Base-by-base conservation (phyloP, 345 rosid species). In the Bruguiera parviflora region DNA sequence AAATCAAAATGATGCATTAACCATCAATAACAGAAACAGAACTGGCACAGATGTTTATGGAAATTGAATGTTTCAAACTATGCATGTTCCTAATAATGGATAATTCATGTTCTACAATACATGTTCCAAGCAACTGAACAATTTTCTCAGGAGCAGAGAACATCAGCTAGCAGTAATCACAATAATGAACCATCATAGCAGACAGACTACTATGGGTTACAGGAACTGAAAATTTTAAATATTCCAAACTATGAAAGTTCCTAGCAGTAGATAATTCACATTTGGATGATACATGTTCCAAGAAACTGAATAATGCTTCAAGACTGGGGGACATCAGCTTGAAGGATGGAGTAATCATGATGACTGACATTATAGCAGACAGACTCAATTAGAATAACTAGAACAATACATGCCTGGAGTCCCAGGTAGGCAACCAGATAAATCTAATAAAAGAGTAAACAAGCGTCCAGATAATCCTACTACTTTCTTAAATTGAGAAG, bases 1-100 rank as follows among this genome's bases (percentile, higher is more conserved):
- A 70, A 39, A 77, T 71, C 58, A 63, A 65, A 74, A 58, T 53
- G 52, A 74, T 56, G 24, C 28, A 21, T 22, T 3, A 9, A 24
- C 22, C 49, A 43, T 7, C 49, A 31, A 27, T 24, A 49, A 39
- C 58, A 78, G 25, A 37, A 72, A 68, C 10, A 49, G 52, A 56
- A 25, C 27, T 18, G 22, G 21, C 24, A 5, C 61, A 58, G 8
- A 53, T 24, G 13, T 47, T 58, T 28, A 20, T 37, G 6, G 9
- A 10, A 16, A 24, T n/a, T 29, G 25, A 3, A 58, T 57, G 47
- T 32, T 32, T 8, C 25, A 56, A 39, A 1, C 3, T 18, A 21
- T 47, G 35, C 35, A 3, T 8, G 20, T 46, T 25, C 57, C 57
- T 57, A 71, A 39, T 5, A 13, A 8, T 18, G 5, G 5, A 32